phyloP scores from a whole-genome alignment of 2,329 filamentous ascomycete genomes.

The Penicillium janthinellum region DNA sequence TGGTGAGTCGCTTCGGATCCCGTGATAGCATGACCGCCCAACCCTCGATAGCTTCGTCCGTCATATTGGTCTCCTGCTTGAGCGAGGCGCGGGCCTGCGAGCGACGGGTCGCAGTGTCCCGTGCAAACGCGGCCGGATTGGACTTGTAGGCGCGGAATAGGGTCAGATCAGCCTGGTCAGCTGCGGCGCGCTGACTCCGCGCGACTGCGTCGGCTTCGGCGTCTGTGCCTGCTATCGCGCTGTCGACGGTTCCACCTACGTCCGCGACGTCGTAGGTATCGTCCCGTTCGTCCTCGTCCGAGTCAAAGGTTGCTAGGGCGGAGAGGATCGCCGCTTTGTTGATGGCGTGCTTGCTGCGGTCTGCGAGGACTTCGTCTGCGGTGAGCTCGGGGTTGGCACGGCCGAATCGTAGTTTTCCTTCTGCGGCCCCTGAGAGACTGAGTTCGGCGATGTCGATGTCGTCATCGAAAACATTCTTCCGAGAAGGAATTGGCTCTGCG shows the following conservation, averaged over 20 bases:
- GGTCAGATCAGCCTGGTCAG: slow-evolving; percentile 59
- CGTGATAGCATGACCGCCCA: slow-evolving; percentile 86
- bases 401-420: slow-evolving; percentile 72
- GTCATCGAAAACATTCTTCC: slow-evolving; percentile 76
- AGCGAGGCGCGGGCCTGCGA: slow-evolving; percentile 64
- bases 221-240: slow-evolving; percentile 49
- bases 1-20: slow-evolving; percentile 67
- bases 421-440: slow-evolving; percentile 56
- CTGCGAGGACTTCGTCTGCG: slow-evolving; percentile 71
- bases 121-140: slow-evolving; percentile 66
- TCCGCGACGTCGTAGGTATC: slow-evolving; percentile 95
- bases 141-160: slow-evolving; percentile 73
- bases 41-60: slow-evolving; percentile 90
- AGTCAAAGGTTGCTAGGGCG: slow-evolving; percentile 84
- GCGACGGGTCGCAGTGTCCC: slow-evolving; percentile 70
- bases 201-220: slow-evolving; percentile 59
- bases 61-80: slow-evolving; percentile 79
- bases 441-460: slow-evolving; percentile 74
- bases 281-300: slow-evolving; percentile 93
- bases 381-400: slow-evolving; percentile 63
- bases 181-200: slow-evolving; percentile 39
- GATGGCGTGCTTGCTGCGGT: slow-evolving; percentile 62
- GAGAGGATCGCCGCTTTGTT: slow-evolving; percentile 86
- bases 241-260: slow-evolving; percentile 84
- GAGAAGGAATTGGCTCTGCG: slow-evolving; percentile 39